phyloP scores from a whole-genome alignment of 2,329 filamentous ascomycete genomes.

The Fusarium algeriense region DNA sequence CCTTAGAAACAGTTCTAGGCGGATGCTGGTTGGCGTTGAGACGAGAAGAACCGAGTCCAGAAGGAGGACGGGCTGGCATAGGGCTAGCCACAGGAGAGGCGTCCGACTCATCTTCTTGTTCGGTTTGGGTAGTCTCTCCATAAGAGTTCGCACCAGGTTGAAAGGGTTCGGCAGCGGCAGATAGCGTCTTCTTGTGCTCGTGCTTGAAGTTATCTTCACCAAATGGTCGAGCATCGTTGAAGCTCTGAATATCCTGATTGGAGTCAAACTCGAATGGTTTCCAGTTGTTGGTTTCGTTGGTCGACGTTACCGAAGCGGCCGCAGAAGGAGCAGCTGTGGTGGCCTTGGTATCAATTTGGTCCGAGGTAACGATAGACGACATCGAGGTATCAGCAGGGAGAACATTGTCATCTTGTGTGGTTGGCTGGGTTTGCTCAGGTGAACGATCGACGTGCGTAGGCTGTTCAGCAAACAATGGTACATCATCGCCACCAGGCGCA shows the following conservation, averaged over 20 bases:
- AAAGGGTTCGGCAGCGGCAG: slow-evolving; percentile 79
- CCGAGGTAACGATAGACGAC: slow-evolving; percentile 65
- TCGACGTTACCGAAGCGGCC: slow-evolving; percentile 65
- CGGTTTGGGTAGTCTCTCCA: slow-evolving; percentile 40
- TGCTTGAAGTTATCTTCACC: slow-evolving; percentile 59
- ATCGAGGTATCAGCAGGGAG: slow-evolving; percentile 63
- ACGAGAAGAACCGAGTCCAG: slow-evolving; percentile 40
- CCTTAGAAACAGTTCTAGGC: slow-evolving; percentile 51
- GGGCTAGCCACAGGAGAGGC: slow-evolving; percentile 40
- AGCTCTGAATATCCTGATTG: slow-evolving; percentile 61
- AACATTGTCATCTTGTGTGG: slow-evolving; percentile 53
- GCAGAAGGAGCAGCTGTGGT: slow-evolving; percentile 65
- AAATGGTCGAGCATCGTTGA: slow-evolving; percentile 65
- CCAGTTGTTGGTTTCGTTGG: slow-evolving; percentile 61
- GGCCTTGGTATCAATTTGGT: slow-evolving; percentile 66
- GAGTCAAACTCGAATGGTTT: slow-evolving; percentile 72
- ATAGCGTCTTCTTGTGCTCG: slow-evolving; percentile 65
- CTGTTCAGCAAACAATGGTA: slow-evolving; percentile 78
- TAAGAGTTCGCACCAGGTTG: slow-evolving; percentile 58
- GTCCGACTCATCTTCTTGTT: slow-evolving; percentile 41
- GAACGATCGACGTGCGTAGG: slow-evolving; percentile 44
- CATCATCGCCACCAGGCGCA: slow-evolving; percentile 75
- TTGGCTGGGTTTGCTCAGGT: slow-evolving; percentile 28
- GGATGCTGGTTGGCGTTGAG: slow-evolving; percentile 39
- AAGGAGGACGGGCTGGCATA: slow-evolving; percentile 35